Conservation (phyloP, 331 rosid genomes). For the Pyracantha coccinea region DNA sequence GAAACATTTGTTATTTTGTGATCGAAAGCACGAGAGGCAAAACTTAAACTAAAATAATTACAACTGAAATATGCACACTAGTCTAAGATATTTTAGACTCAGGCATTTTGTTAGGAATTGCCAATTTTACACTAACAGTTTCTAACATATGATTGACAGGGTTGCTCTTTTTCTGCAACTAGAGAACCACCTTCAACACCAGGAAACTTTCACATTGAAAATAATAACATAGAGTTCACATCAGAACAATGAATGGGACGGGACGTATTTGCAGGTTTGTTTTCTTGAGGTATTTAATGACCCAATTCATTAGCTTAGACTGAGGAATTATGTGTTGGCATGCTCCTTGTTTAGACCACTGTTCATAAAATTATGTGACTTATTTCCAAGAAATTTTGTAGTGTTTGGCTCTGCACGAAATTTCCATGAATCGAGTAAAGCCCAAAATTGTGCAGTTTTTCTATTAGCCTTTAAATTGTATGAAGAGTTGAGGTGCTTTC, state of each 20-base stretch:
- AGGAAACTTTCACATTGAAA: slow-evolving; percentile 53
- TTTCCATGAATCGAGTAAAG: neutral
- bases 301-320: neutral
- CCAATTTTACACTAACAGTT: slow-evolving; percentile 22
- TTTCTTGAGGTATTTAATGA: slow-evolving; percentile 4
- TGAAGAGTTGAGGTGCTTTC: neutral
- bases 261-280: slow-evolving; percentile 63
- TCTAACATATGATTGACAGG: slow-evolving; percentile 53
- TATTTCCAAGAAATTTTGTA: neutral
- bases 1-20: no score
- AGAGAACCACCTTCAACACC: slow-evolving; percentile 45
- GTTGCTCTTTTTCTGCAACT: slow-evolving; percentile 57
- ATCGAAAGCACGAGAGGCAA: no score
- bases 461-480: neutral
- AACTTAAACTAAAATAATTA: no score
- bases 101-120: no score
- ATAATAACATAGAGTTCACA: slow-evolving; percentile 53
- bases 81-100: no score
- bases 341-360: neutral
- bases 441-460: neutral
- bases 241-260: slow-evolving; percentile 51
- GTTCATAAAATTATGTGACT: neutral
- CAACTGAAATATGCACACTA: no score
- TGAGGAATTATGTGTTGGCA: neutral
- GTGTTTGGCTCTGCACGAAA: neutral